These are phyloP conservation scores for Pascua guehoae DNA, from an alignment of 1,284 basidiomycete genomes.

Conservation along the genomic window DNA sequence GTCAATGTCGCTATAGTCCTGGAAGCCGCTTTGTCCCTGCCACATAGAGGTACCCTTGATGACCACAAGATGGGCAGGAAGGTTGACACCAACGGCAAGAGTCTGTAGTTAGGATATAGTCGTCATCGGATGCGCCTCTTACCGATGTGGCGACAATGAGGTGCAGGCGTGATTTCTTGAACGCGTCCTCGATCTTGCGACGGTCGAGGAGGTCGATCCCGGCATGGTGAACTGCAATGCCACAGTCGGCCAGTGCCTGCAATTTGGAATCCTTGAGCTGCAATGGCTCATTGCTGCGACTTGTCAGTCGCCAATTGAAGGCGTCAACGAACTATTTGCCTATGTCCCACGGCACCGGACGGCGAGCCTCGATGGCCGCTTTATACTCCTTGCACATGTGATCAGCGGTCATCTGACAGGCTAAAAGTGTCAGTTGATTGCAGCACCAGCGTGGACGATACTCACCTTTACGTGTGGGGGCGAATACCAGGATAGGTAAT, in stretches of 20 bases:
- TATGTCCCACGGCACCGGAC: conserved; percentile 62
- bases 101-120: conserved; percentile 30
- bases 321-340: conserved; percentile 53
- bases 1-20: conserved; percentile 50
- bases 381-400: conserved; percentile 68
- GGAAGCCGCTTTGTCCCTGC: conserved; percentile 32
- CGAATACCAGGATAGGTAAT: conserved; percentile 81
- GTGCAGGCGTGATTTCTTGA: conserved; percentile 46
- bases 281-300: conserved; percentile 9
- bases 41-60: conserved; percentile 48
- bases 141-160: conserved; percentile 50
- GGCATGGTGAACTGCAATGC: conserved; percentile 56
- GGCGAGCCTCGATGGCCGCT: conserved; percentile 55
- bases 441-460: not conserved
- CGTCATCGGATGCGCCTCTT: conserved; percentile 2
- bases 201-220: conserved; percentile 53
- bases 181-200: conserved; percentile 50
- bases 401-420: conserved; percentile 60
- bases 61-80: conserved; percentile 51
- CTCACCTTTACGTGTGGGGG: conserved; percentile 74
- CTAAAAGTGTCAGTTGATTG: conserved; percentile 13
- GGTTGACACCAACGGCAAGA: conserved; percentile 56
- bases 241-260: conserved; percentile 31
- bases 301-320: not conserved
- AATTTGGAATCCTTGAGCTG: conserved; percentile 34